Evolutionary conservation across 352 stramenopile species (phyloP), one percentile per base, ranked within the genome.

Genomic region (Phytopythium oedochilum): DNA sequence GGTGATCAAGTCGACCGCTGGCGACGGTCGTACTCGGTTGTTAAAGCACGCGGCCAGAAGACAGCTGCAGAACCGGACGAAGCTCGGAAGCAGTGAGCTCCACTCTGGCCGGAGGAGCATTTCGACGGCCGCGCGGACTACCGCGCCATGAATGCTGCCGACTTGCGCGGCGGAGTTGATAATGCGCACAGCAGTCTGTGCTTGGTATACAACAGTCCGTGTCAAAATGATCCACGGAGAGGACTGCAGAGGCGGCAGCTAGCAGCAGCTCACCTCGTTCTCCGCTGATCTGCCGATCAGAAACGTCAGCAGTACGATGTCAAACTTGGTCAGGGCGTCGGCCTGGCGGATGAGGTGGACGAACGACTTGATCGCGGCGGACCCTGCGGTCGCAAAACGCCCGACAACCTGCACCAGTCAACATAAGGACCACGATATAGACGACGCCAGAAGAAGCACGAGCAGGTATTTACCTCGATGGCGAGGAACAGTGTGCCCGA

Each of bases 211-310:
- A 59, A 46, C 4, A 17, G 32, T 32, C 0, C n/a, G n/a, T 2
- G 26, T 36, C 14, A 26, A 14, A 5, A 2, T 7, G 12, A 26
- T 6, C 12, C 23, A 18, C 22, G 10, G 39, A 25, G 18, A 45
- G 39, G n/a, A 45, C 15, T 18, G 11, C 3, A 4, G 29, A 32
- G 32, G 32, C 7, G 15, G 32, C 32, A 6, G 15, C 7, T 17
- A 11, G 32, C 5, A 6, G 32, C 7, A 15, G 3, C 42, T 50
- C 63, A 83, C 73, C 62, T 83, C 66, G 35, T 90, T 90, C 54
- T 92, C 82, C 5, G 68, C 74, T 10, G 74, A 74, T 46, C 71
- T 78, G 5, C 75, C 68, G 61, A 89, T 79, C 8, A 92, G 63
- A 15, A 77, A 68, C 15, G 78, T 85, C 46, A 90, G 36, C 17